Percentiles rank a stretch among this genome's conserved stretches.
phyloP scores from a whole-genome alignment of 2,329 filamentous ascomycete genomes.

The Paecilomyces fulvus region DNA sequence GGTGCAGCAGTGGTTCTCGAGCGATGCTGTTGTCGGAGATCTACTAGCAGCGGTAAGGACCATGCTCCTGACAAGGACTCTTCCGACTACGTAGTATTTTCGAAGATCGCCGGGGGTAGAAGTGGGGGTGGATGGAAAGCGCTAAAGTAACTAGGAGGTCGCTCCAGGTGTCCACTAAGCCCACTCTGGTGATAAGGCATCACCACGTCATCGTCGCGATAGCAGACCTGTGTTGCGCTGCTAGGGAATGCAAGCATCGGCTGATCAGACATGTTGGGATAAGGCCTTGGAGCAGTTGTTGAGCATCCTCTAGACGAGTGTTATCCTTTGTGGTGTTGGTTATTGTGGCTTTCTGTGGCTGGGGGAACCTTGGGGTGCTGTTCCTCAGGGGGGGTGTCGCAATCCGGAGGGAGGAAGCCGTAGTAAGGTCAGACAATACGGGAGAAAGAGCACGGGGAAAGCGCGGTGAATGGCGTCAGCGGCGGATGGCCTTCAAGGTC shows the following conservation, averaged over 20 bases:
- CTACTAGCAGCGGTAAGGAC: background rate
- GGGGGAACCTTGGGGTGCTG: background rate
- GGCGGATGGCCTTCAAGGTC: slow-evolving; percentile 9
- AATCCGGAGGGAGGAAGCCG: background rate
- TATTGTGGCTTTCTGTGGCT: background rate
- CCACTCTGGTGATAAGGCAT: slow-evolving; percentile 1
- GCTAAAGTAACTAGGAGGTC: background rate
- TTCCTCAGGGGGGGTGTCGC: background rate
- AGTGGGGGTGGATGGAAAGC: background rate
- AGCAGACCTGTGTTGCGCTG: background rate
- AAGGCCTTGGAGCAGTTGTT: too few relatives aligned
- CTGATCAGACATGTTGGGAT: background rate
- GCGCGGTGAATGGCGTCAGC: slow-evolving; percentile 17
- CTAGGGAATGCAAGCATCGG: background rate
- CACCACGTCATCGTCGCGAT: slow-evolving; percentile 1
- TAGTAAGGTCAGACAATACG: background rate
- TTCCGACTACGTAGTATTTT: too few relatives aligned
- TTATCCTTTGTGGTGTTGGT: too few relatives aligned
- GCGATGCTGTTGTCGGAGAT: background rate
- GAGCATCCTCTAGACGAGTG: too few relatives aligned
- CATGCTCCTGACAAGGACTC: background rate
- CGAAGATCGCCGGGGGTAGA: background rate
- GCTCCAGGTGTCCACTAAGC: background rate
- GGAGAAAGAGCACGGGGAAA: background rate
- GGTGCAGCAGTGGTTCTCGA: too few relatives aligned